A percentile compares a stretch with the other conserved stretches of the same genome.
phyloP scores from a whole-genome alignment of 139 green algal species.

The Closterium sp. region DNA sequence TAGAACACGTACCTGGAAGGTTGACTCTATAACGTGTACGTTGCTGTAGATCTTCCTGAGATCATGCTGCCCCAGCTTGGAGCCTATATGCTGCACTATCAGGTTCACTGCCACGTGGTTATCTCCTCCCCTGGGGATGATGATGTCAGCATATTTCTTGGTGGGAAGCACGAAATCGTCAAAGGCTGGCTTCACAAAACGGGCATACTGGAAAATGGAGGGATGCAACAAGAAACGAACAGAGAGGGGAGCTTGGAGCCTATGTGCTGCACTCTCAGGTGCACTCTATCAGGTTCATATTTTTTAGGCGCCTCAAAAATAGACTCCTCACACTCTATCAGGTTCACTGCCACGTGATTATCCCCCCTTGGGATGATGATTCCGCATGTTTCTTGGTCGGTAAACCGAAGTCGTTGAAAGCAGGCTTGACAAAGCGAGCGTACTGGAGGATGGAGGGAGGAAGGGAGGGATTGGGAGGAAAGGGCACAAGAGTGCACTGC shows the following conservation, averaged over 20 bases:
- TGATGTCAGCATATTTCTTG: conserved; percentile 82
- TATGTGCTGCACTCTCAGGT: conserved; percentile 96
- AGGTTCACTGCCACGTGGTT: conserved; percentile 85
- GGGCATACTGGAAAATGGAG: conserved; percentile 34
- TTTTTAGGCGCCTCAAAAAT: too few relatives aligned
- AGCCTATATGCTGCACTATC: conserved; percentile 93
- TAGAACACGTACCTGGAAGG: conserved; percentile 69
- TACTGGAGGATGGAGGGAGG: too few relatives aligned
- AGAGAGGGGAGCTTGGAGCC: conserved; percentile 74
- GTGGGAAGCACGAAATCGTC: conserved; percentile 83
- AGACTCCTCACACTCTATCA: too few relatives aligned
- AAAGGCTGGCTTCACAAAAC: conserved; percentile 81
- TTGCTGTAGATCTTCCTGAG: conserved; percentile 88
- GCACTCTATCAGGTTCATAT: too few relatives aligned
- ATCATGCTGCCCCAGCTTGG: conserved; percentile 90
- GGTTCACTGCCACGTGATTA: conserved; percentile 73
- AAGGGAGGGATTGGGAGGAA: too few relatives aligned
- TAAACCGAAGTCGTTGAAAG: too few relatives aligned
- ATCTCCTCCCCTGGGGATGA: conserved; percentile 83
- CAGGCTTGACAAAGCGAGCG: too few relatives aligned
- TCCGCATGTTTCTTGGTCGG: too few relatives aligned
- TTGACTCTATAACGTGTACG: conserved; percentile 82
- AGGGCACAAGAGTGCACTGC: too few relatives aligned
- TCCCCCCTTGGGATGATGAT: too few relatives aligned
- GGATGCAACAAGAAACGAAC: not conserved